phyloP scores from a whole-genome alignment of 495 filamentous ascomycete species.

The Podospora anserina region DNA sequence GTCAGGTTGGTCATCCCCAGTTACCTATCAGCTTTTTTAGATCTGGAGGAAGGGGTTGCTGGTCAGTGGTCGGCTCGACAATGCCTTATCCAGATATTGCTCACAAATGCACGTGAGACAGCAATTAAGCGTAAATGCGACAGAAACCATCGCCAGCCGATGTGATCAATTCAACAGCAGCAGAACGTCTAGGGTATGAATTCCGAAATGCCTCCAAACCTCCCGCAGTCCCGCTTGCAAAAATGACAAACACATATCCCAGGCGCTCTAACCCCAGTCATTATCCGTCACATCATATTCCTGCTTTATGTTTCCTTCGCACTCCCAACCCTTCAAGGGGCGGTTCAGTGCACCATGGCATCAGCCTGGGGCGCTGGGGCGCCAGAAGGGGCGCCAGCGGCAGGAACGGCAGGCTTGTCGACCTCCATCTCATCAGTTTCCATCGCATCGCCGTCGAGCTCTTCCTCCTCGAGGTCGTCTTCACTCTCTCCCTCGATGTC shows the following conservation, averaged over 20 bases:
- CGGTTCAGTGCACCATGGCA: constrained; percentile 18
- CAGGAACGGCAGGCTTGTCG: constrained; percentile 35
- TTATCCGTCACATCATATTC: constrained; percentile 2
- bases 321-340: background rate
- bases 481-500: constrained; percentile 91
- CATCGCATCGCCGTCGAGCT: constrained; percentile 68
- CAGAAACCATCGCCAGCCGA: constrained; percentile 5
- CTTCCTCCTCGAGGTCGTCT: constrained; percentile 78
- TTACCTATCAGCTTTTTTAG: too few relatives aligned
- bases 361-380: constrained; percentile 7
- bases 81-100: too few relatives aligned
- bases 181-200: constrained; percentile 28
- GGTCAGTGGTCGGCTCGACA: too few relatives aligned
- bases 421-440: constrained; percentile 62
- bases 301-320: background rate
- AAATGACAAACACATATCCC: constrained; percentile 14
- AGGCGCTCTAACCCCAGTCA: background rate
- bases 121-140: background rate
- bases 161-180: constrained; percentile 5
- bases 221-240: constrained; percentile 14
- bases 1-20: too few relatives aligned
- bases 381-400: constrained; percentile 6
- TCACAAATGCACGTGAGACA: background rate
- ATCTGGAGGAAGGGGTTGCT: too few relatives aligned
- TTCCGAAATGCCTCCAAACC: background rate